These are phyloP conservation scores for Lagenidium sp. DNA, from an alignment of 352 stramenopile genomes.

Conservation along the genomic window DNA sequence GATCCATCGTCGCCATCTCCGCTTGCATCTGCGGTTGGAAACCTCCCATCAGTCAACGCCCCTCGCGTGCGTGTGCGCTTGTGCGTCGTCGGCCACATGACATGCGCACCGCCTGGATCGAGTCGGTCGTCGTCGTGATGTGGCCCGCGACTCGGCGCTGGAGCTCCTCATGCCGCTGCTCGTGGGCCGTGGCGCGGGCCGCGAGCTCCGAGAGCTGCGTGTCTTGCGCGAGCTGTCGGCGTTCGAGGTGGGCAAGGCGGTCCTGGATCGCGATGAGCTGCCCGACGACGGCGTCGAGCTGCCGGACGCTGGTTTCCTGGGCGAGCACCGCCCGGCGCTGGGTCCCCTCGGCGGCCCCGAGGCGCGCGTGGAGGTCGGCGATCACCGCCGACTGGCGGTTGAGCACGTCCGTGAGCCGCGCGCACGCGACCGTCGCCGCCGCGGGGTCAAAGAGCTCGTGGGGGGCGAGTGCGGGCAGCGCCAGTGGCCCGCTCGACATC, in stretches of 20 bases:
- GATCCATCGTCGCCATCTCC: conserved; percentile 5
- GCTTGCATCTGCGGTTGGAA: neutral
- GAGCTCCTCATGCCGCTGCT: neutral
- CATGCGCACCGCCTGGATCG: no score
- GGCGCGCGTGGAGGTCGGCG: conserved; percentile 16
- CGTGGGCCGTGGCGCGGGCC: neutral
- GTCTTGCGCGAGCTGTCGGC: neutral
- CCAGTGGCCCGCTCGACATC: neutral
- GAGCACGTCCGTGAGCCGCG: conserved; percentile 52
- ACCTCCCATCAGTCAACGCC: no score
- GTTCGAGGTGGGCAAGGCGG: no score
- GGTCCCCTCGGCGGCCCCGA: conserved; percentile 21
- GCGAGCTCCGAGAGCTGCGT: neutral
- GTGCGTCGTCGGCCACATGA: no score
- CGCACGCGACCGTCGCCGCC: conserved; percentile 32
- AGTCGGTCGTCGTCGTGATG: no score
- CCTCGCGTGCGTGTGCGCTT: no score
- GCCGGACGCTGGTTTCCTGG: conserved; percentile 12
- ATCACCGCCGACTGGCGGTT: conserved; percentile 42
- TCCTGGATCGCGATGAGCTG: no score
- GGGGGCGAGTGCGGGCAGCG: conserved; percentile 10
- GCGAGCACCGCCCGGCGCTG: conserved; percentile 17
- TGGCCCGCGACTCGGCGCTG: no score
- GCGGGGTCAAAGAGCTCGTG: conserved; percentile 47
- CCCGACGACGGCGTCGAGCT: conserved; percentile 9